These are phyloP conservation scores for Chlorella variabilis DNA, from an alignment of 163 green algal species.

Conservation along the genomic window DNA sequence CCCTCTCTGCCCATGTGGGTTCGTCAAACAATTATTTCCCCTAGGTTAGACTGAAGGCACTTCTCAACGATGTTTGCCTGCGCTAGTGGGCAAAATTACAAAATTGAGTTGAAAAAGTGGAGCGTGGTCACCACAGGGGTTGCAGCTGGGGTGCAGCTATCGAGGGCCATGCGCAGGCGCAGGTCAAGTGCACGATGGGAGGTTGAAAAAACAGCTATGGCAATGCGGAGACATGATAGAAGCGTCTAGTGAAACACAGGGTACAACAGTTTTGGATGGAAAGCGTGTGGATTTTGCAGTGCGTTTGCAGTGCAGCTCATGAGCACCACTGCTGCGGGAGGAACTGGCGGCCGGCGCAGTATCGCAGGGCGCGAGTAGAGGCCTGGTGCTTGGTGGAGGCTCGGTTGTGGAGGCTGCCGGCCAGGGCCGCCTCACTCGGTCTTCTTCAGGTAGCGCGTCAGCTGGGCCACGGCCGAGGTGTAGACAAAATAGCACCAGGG, in stretches of 20 bases:
- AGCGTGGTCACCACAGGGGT: no score
- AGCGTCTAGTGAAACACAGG: not conserved
- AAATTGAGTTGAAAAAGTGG: slow-evolving; percentile 9
- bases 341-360: not conserved
- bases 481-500: slow-evolving; percentile 77
- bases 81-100: not conserved
- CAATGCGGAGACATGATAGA: not conserved
- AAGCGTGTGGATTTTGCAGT: not conserved
- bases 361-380: no score
- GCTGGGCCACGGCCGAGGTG: slow-evolving; percentile 53
- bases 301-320: not conserved
- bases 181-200: not conserved
- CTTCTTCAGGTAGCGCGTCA: slow-evolving; percentile 54
- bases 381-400: no score
- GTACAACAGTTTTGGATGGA: not conserved
- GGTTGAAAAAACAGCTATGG: not conserved
- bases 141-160: not conserved
- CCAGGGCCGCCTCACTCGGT: not conserved
- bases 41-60: no score
- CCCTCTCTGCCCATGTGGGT: no score
- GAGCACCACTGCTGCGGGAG: no score
- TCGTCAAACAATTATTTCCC: no score
- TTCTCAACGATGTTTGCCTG: not conserved
- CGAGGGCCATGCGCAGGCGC: not conserved
- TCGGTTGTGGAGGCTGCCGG: not conserved